These are phyloP conservation scores for Lentinula aciculospora DNA, from an alignment of 768 basidiomycete genomes.

Conservation along the genomic window DNA sequence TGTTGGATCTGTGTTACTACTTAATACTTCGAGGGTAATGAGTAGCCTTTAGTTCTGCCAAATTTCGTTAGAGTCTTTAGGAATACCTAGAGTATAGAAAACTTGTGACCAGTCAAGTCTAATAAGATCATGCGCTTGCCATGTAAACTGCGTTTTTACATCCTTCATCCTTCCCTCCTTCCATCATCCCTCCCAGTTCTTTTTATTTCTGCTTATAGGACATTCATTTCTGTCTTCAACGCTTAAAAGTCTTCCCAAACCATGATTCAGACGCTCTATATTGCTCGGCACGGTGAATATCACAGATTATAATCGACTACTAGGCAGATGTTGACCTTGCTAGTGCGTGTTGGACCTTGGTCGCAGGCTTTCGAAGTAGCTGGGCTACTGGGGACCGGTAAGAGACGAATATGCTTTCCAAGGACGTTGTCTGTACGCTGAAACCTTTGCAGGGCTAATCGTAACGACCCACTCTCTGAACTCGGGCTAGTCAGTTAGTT, in stretches of 20 bases:
- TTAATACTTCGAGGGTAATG: slow-evolving; percentile 7
- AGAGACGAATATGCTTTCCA: background rate
- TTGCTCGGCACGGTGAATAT: slow-evolving; percentile 5
- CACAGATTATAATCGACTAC: background rate
- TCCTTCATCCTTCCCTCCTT: background rate
- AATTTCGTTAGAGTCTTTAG: no score
- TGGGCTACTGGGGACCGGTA: slow-evolving; percentile 5
- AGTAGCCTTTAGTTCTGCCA: slow-evolving; percentile 38
- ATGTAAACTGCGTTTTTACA: background rate
- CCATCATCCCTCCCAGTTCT: background rate
- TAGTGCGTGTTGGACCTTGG: background rate
- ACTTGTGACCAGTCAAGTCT: no score
- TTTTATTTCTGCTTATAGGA: background rate
- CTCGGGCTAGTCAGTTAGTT: slow-evolving; percentile 1
- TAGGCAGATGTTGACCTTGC: background rate
- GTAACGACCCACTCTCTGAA: slow-evolving; percentile 5
- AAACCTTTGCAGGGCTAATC: background rate
- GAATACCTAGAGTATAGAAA: no score
- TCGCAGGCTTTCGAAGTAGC: slow-evolving; percentile 6
- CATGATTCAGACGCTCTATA: slow-evolving; percentile 5
- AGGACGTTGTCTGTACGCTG: background rate
- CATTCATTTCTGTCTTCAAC: no score
- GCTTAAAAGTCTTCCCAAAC: background rate
- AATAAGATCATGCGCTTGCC: no score
- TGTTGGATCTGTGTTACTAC: slow-evolving; percentile 44